A percentile compares a stretch with the other conserved stretches of the same genome.
Conservation (phyloP, 139 green algal genomes). For the Dunaliella sp. region DNA sequence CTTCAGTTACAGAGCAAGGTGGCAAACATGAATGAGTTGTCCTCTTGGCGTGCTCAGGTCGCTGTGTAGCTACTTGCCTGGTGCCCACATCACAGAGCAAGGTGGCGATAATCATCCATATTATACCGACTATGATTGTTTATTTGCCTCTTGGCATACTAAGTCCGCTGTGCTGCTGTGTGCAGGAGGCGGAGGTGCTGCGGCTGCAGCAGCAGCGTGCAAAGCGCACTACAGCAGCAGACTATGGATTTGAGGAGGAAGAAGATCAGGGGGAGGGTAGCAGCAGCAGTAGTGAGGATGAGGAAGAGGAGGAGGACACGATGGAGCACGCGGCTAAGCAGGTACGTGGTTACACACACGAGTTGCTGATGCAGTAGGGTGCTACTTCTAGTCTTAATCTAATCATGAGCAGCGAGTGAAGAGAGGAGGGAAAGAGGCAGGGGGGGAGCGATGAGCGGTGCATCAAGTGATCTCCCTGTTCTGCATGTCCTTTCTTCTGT, state of each 20-base stretch:
- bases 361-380: no score
- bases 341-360: no score
- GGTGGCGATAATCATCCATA: neutral
- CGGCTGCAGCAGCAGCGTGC: constrained; percentile 65
- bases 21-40: neutral
- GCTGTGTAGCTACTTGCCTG: neutral
- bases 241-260: constrained; percentile 56
- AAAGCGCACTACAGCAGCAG: constrained; percentile 52
- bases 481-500: no score
- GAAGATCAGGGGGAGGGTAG: constrained; percentile 34
- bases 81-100: neutral
- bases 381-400: no score
- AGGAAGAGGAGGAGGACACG: constrained; percentile 38
- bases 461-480: no score
- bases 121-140: neutral
- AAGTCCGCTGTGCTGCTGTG: constrained; percentile 63
- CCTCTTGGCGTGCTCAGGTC: neutral
- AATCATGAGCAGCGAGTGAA: no score
- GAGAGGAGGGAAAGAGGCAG: no score
- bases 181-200: constrained; percentile 74
- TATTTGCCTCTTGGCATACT: constrained; percentile 2
- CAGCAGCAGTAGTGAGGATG: constrained; percentile 3
- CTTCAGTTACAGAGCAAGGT: neutral
- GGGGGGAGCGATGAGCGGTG: no score
- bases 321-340: constrained; percentile 61